Evolutionary conservation across 192 early-diverging fungal genomes (phyloP), one percentile per base, ranked within the genome.

Genomic region (Mortierella alpina): DNA sequence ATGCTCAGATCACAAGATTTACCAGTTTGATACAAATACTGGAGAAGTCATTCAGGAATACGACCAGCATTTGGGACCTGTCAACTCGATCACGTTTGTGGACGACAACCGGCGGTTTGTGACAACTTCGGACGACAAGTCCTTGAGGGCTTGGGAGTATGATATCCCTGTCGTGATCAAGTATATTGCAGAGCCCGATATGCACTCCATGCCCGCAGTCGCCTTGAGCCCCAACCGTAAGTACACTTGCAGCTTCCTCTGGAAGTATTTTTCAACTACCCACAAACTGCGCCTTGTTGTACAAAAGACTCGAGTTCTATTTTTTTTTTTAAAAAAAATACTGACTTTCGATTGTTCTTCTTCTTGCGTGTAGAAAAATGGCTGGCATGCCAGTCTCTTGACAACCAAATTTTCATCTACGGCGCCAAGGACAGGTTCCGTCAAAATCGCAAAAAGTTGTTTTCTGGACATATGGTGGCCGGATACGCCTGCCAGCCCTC

Each of bases 101-200:
- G 96, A 98, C 70, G 92, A 96, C 12, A 95, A 95, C 83, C 86
- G 96, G 52, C 88, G 97, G 40, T 99, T 99, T 69, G 91, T 99
- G 44, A 95, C 96, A 12, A 98, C 98, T 5, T 94, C 92, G 44
- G 97, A 99, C 82, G 98, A 99, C 87, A 99, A 99, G 83, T 95
- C 94, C 18, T 82, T 99, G 66, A 91, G 98, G 53, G 95, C 92
- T 57, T 99, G 98, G 98, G 98, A 99, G 86, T 97, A 90, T 79
- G 97, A 95, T 69, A 99, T 99, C 72, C 98, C 98, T 5, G 96
- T 99, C 5, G 96, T 97, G 46, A 97, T 99, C 86, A 98, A 98
- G 85, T 95, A 96, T 69, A 90, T 98, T 70, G 96, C 97, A 18
- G 98, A 99, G 53, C 93, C 97, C 6, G 91, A 92, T 59, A 98